These are phyloP conservation scores for Leersia perrieri DNA, from an alignment of 176 grass and related monocot species.

Conservation along the genomic window DNA sequence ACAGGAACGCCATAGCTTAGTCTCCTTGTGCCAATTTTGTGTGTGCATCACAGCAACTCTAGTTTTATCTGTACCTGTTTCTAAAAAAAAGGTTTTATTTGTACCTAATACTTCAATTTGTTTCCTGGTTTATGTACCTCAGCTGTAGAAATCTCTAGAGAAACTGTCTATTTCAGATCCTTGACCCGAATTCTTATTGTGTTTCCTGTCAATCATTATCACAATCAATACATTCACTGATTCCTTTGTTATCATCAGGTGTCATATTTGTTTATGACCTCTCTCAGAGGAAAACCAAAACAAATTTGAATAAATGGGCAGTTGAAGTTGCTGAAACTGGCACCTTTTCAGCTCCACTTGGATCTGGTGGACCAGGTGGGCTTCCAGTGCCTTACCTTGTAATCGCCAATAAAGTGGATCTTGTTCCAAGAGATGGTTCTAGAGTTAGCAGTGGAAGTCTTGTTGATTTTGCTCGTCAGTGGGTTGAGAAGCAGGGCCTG, in stretches of 20 bases:
- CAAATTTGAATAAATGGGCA: constrained; percentile 90
- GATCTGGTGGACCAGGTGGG: constrained; percentile 88
- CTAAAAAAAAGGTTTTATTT: too few relatives aligned
- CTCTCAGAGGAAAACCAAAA: constrained; percentile 82
- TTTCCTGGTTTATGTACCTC: neutral
- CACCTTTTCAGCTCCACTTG: constrained; percentile 76
- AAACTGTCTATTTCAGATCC: neutral
- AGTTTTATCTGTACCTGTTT: constrained; percentile 17
- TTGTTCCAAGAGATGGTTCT: constrained; percentile 54
- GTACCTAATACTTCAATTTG: neutral
- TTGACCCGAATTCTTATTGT: neutral
- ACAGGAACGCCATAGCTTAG: neutral
- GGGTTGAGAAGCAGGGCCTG: constrained; percentile 88
- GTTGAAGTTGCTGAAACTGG: constrained; percentile 73
- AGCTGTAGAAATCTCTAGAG: neutral
- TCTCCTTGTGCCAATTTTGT: neutral
- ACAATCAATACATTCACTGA: constrained; percentile 11
- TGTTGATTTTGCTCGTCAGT: constrained; percentile 79
- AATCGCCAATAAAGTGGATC: constrained; percentile 86
- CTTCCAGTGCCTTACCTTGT: constrained; percentile 97
- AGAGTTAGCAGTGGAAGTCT: constrained; percentile 79
- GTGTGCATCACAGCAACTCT: neutral
- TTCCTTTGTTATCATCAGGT: constrained; percentile 51
- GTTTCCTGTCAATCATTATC: neutral
- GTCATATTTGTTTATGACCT: constrained; percentile 97